Percentiles rank a stretch among this genome's conserved stretches.
These are phyloP conservation scores for Yarrowia sp. DNA, from an alignment of 805 yeast species.

Conservation along the genomic window DNA sequence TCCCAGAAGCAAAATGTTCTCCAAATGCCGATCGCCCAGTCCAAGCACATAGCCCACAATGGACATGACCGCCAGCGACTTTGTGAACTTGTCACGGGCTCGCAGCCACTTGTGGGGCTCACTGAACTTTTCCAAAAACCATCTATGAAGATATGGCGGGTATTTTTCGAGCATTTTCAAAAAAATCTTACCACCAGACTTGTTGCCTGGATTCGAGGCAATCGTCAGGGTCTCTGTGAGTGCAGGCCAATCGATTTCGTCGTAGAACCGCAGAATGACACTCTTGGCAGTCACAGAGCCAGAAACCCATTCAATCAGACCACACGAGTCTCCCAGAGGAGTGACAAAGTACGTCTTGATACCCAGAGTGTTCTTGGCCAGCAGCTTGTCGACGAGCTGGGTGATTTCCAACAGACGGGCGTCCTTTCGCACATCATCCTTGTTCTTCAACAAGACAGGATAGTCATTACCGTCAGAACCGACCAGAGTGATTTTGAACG, in stretches of 20 bases:
- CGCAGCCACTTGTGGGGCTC: conserved; percentile 87
- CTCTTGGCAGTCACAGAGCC: conserved; percentile 70
- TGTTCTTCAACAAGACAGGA: conserved; percentile 74
- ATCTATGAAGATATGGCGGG: conserved; percentile 61
- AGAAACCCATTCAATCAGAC: conserved; percentile 87
- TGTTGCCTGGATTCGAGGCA: conserved; percentile 33
- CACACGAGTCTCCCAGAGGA: conserved; percentile 81
- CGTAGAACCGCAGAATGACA: conserved; percentile 50
- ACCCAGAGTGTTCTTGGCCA: conserved; percentile 59
- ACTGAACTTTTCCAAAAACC: conserved; percentile 87
- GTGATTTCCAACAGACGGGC: conserved; percentile 92
- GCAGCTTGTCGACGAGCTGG: conserved; percentile 72
- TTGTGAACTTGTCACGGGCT: conserved; percentile 68
- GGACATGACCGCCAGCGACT: conserved; percentile 93
- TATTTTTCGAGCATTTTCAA: conserved; percentile 40
- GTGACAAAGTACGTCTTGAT: conserved; percentile 85
- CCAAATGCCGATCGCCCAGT: conserved; percentile 95
- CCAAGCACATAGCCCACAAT: conserved; percentile 94
- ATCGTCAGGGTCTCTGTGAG: conserved; percentile 29
- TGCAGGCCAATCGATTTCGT: conserved; percentile 33
- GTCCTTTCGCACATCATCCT: conserved; percentile 93
- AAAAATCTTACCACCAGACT: conserved; percentile 34
- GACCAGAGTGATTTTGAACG: conserved; percentile 67
- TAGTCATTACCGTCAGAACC: conserved; percentile 80
- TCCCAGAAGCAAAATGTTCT: conserved; percentile 74